Conservation (phyloP, 2,329 filamentous ascomycete genomes). For the Thielaviopsis punctulata region DNA sequence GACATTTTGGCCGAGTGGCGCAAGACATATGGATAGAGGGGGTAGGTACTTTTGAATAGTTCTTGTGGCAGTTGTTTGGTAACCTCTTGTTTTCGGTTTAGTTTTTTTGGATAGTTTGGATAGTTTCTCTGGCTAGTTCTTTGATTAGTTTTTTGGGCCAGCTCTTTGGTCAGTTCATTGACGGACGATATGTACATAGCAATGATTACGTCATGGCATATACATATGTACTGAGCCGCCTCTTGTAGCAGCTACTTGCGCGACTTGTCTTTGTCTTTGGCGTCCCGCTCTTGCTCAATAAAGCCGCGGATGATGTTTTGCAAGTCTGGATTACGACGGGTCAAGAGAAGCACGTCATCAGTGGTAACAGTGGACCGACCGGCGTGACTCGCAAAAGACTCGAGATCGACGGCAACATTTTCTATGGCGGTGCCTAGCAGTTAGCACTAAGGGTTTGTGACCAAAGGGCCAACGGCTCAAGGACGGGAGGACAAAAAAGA, state of each 20-base stretch:
- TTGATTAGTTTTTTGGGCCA: background rate
- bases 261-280: constrained; percentile 16
- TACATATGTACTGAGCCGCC: background rate
- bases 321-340: constrained; percentile 72
- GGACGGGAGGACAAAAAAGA: background rate
- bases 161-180: too few species aligned
- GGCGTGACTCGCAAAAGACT: constrained; percentile 53
- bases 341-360: constrained; percentile 75
- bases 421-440: too few species aligned
- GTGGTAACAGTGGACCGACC: constrained; percentile 64
- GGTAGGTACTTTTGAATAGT: too few species aligned
- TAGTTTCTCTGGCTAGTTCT: too few species aligned
- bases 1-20: constrained; percentile 43
- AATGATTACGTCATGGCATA: background rate
- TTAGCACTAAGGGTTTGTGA: background rate
- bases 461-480: background rate
- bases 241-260: background rate
- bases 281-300: constrained; percentile 41
- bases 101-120: background rate
- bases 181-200: too few species aligned
- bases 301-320: constrained; percentile 56
- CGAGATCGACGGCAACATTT: constrained; percentile 38
- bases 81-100: background rate
- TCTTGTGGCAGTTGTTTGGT: background rate
- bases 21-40: constrained; percentile 22